A percentile compares a stretch with the other conserved stretches of the same genome.
phyloP scores from a whole-genome alignment of 1,139 yeast species.

The Saccharomyces hybrid region DNA sequence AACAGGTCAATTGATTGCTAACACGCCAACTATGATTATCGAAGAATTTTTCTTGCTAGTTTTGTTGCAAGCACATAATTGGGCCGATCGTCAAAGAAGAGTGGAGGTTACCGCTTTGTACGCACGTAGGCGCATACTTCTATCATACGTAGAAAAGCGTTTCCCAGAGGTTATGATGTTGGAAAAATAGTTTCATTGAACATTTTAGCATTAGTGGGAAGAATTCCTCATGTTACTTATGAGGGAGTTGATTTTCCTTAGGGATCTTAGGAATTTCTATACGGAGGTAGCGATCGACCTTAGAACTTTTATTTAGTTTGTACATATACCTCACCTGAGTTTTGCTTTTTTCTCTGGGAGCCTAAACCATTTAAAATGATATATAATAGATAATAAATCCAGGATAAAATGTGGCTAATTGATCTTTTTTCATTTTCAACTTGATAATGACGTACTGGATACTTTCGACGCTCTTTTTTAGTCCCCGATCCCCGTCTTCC shows the following conservation, averaged over 20 bases:
- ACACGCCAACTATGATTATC: conserved; percentile 37
- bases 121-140: conserved; percentile 19
- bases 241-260: background rate
- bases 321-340: background rate
- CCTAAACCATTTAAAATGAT: background rate
- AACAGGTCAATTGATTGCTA: conserved; percentile 35
- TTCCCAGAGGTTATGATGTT: background rate
- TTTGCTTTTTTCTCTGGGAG: background rate
- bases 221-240: background rate
- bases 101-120: conserved; percentile 20
- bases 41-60: conserved; percentile 35
- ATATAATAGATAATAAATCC: background rate
- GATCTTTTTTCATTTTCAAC: no score
- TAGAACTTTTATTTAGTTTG: background rate
- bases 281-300: background rate
- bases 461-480: no score
- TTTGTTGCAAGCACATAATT: conserved; percentile 34
- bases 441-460: no score
- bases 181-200: background rate
- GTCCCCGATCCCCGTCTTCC: background rate
- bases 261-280: background rate
- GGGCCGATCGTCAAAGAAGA: conserved; percentile 27
- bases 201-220: background rate
- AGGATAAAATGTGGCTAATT: background rate
- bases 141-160: conserved; percentile 10